phyloP scores from a whole-genome alignment of 495 filamentous ascomycete genomes.

The Penicillium egyptiacum region DNA sequence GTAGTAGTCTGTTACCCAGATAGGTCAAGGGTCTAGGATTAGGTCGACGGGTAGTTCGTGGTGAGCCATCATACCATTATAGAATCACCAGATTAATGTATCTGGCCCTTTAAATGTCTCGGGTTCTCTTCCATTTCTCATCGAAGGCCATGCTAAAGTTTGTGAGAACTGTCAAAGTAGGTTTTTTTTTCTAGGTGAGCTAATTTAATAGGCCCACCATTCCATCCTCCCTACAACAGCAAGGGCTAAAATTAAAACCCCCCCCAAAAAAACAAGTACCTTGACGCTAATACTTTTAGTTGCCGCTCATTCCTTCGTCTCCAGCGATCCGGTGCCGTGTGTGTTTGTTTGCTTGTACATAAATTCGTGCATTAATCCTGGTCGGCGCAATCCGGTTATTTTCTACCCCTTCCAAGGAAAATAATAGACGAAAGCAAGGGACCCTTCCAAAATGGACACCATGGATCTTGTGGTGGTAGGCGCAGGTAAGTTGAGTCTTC shows the following conservation, averaged over 20 bases:
- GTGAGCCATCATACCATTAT: neutral
- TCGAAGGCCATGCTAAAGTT: neutral
- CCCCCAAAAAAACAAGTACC: neutral
- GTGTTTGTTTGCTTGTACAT: slow-evolving; percentile 11
- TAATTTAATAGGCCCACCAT: neutral
- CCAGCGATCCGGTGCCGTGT: neutral
- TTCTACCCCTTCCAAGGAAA: neutral
- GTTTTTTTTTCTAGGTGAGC: neutral
- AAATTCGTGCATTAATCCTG: slow-evolving; percentile 7
- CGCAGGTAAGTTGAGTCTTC: slow-evolving; percentile 37
- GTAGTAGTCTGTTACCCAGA: neutral
- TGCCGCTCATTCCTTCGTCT: neutral
- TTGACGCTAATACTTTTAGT: neutral
- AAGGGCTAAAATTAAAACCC: neutral
- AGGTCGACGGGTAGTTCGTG: neutral
- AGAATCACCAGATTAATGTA: neutral
- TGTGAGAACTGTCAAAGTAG: neutral
- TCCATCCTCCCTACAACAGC: neutral
- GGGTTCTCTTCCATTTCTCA: neutral
- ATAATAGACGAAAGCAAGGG: neutral
- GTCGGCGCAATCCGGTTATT: slow-evolving; percentile 1
- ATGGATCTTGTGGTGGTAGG: slow-evolving; percentile 46
- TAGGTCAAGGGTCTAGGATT: neutral
- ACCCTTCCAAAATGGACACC: slow-evolving; percentile 19
- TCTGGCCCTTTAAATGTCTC: neutral